Percentiles rank a stretch among this genome's conserved stretches.
phyloP scores from a whole-genome alignment of 768 basidiomycete species.

The Suillus weaverae region DNA sequence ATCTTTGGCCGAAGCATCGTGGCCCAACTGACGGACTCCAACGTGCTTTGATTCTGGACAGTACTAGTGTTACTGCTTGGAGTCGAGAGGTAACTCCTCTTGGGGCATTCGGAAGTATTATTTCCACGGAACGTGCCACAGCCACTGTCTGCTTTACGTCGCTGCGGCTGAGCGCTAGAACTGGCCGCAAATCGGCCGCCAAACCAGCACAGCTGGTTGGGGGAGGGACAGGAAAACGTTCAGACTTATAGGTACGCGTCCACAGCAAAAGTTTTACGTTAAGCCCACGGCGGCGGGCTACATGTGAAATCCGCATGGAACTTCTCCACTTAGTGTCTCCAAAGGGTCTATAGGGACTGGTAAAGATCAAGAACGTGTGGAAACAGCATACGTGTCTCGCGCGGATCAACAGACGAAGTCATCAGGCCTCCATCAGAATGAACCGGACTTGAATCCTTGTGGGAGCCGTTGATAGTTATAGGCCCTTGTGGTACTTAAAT shows the following conservation, averaged over 20 bases:
- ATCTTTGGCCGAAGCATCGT: slow-evolving; percentile 28
- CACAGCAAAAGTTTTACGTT: no score
- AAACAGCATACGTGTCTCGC: neutral
- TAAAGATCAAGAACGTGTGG: neutral
- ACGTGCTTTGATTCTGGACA: neutral
- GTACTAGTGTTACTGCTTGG: neutral
- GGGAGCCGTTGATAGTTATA: no score
- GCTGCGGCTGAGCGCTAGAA: no score
- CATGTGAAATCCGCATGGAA: neutral
- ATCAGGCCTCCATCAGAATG: no score
- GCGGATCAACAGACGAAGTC: neutral
- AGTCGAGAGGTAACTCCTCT: neutral
- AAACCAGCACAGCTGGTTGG: no score
- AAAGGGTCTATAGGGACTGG: no score
- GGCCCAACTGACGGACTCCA: neutral
- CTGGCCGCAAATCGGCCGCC: no score
- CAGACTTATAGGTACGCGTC: no score
- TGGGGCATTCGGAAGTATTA: neutral
- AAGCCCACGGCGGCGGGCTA: no score
- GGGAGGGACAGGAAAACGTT: no score
- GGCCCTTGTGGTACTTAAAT: no score
- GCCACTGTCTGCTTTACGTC: neutral
- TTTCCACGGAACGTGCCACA: neutral
- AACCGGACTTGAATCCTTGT: no score
- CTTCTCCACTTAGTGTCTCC: neutral